Evolutionary conservation across 371 early-diverging fungal species (phyloP), one percentile per base, ranked within the genome.

Genomic region (Mycotypha africana): DNA sequence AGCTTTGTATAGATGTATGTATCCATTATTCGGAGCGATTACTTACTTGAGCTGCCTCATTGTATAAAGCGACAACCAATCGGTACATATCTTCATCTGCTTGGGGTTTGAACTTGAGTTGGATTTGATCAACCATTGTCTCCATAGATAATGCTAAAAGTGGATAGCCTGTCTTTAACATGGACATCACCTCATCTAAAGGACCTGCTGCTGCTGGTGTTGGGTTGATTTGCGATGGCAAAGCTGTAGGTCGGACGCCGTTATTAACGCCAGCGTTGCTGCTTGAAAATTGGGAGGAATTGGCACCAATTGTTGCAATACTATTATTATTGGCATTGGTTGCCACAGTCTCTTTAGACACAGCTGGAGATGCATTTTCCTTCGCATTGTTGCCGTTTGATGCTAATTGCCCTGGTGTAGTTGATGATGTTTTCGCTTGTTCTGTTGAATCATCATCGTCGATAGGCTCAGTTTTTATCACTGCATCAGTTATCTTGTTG

Each of bases 71-170:
- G 11, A 88, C 88, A 33, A 94, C 86, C 36, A 98, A 64, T 7
- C 96, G 82, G 54, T 97, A 97, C 60, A 96, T 92, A 47, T 96
- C 97, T 60, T 98, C 96, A 48, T 96, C 96, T 0, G 92, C 81
- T 7, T 88, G 81, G 2, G 96, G 94, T 59, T 95, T 94, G 42
- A 98, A 78, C 5, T 93, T 83, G 47, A 84, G 81, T 39, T 90
- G 82, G 16, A 97, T 91, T 62, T 95, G 96, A 58, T 98, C 97
- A 10, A 93, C 88, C 93, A 97, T 94, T 1, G 92, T 92, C 67
- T 98, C 97, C 89, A 98, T 92, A 2, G 97, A 88, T 24, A 98
- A 65, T 1, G 95, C 90, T 23, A 97, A 65, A 38, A 97, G 78
- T 16, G 98, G 97, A 63, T 88, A 93, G 0, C 93, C 90, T 0